Conservation (phyloP, 148 eudicot species). For the Amaranthus hypochondriacus region DNA sequence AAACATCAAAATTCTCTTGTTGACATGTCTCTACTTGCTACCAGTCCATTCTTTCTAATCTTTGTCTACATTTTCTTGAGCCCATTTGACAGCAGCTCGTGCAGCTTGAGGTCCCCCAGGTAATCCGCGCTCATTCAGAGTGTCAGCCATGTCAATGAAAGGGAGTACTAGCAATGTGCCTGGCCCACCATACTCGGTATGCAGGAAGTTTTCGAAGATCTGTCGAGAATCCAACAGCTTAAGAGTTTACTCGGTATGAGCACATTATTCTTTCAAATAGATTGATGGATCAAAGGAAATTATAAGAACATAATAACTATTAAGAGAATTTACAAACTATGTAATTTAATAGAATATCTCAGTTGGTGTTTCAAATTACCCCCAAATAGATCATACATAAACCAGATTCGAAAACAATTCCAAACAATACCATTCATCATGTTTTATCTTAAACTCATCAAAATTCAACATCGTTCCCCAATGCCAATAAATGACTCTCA, state of each 20-base stretch:
- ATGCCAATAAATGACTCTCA: too few species aligned
- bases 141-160: constrained; percentile 84
- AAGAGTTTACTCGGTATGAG: background rate
- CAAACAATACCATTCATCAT: too few species aligned
- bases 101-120: constrained; percentile 41
- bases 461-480: too few species aligned
- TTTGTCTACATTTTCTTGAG: constrained; percentile 65
- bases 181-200: constrained; percentile 86
- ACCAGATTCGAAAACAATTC: too few species aligned
- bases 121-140: constrained; percentile 61
- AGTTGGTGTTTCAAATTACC: too few species aligned
- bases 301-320: too few species aligned
- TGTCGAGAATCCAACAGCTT: constrained; percentile 22
- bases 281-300: too few species aligned
- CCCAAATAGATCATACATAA: too few species aligned
- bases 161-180: constrained; percentile 84
- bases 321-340: too few species aligned
- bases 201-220: constrained; percentile 64
- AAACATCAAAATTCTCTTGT: too few species aligned
- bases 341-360: too few species aligned
- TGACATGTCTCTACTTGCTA: constrained; percentile 1
- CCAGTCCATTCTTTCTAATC: constrained; percentile 78
- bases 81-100: constrained; percentile 82
- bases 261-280: background rate
- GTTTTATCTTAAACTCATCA: too few species aligned